Evolutionary conservation across 495 filamentous ascomycete species (phyloP).

Genomic region (Penicillium egyptiacum): DNA sequence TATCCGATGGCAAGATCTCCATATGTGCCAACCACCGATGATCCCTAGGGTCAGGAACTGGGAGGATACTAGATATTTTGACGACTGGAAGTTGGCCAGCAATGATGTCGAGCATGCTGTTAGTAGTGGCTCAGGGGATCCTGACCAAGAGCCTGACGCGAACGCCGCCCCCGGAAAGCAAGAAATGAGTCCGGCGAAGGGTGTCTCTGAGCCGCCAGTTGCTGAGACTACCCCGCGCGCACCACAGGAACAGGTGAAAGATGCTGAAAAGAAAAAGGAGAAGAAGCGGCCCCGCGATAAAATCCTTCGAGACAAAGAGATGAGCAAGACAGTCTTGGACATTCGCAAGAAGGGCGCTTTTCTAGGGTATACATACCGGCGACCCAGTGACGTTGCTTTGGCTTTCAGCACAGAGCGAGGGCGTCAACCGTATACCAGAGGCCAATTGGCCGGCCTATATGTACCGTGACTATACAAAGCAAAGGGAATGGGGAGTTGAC

Average conservation of each 20-base stretch:
- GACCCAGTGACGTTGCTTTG: conserved; percentile 47
- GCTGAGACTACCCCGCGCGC: background rate
- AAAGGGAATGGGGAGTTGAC: background rate
- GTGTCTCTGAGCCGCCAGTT: background rate
- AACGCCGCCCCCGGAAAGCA: conserved; percentile 18
- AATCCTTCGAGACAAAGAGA: conserved; percentile 68
- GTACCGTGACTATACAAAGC: conserved; percentile 11
- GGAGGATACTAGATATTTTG: conserved; percentile 89
- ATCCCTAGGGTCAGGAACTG: conserved; percentile 66
- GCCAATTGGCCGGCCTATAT: conserved; percentile 33
- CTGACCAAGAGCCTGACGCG: conserved; percentile 13
- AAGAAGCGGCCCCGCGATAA: conserved; percentile 75
- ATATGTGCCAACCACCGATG: conserved; percentile 69
- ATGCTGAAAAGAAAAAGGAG: conserved; percentile 47
- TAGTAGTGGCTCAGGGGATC: conserved; percentile 22
- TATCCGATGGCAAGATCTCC: conserved; percentile 67
- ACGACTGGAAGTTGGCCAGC: conserved; percentile 70
- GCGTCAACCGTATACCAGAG: conserved; percentile 27
- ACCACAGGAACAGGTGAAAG: conserved; percentile 17
- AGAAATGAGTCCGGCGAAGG: background rate
- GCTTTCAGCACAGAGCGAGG: conserved; percentile 37
- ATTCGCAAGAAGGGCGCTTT: conserved; percentile 80
- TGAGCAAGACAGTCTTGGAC: conserved; percentile 65
- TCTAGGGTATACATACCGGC: conserved; percentile 84
- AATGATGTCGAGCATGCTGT: conserved; percentile 43